Base-by-base conservation (phyloP, 331 rosid genomes). In the Stylosanthes scabra region DNA sequence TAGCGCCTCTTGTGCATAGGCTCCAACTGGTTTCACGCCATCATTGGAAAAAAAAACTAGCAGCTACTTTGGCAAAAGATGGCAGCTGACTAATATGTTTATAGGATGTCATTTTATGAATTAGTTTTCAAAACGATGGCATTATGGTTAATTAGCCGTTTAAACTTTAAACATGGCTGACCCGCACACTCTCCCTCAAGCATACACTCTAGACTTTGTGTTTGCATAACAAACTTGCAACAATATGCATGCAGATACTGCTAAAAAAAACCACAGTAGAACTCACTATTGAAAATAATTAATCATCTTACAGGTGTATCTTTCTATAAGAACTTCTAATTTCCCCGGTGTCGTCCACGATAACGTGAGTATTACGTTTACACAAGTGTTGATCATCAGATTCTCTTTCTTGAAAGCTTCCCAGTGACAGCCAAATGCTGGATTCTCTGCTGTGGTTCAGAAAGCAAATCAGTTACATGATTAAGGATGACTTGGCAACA, bases 391-490 rank as follows among this genome's bases (percentile, higher is more conserved):
- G 62, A 47, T 88, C 92, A 75, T 91, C 97, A 34, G 90, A 81
- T 71, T 88, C 99, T 76, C 66, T 94, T 67, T 89, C 96, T 68
- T 94, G 99, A 74, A 94, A 94, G 63, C 99, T 97, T 59, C 99
- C 99, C 34, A 94, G 97, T 50, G 99, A 94, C 80, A 94, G 75
- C 99, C 99, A 94, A 79, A 94, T 94, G 83, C 88, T 75, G 44
- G 93, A 89, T 25, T 91, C 96, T 88, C 99, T 94, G 89, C 85
- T 80, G 60, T 29, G 44, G 74, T 87, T 65, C 31, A 64, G 71
- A 61, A 34, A 8, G 15, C 9, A 70, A 29, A 10, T 50, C 2
- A 65, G 49, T 54, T 29, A 50, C 73, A 72, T 49, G 66, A 74
- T 28, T 65, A 68, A 41, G 37, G 14, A 59, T 46, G 37, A 10